Evolutionary conservation across 179 eudicot species (phyloP).

Genomic region (Beta macrorhiza): DNA sequence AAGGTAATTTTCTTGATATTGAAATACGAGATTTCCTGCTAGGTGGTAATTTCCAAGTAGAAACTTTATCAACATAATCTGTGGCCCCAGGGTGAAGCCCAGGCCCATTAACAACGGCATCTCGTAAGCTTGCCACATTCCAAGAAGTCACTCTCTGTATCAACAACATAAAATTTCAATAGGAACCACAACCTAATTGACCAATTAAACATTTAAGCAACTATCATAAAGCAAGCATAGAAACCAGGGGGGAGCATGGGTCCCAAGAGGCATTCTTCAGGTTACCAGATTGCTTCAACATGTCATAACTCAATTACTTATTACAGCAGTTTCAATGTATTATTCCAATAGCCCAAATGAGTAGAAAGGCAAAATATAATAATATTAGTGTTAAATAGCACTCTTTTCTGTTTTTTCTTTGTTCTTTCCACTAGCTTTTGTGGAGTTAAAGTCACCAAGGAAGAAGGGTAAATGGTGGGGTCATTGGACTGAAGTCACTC

Average conservation of each 20-base stretch:
- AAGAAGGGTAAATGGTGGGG: too few species aligned
- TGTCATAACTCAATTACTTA: too few species aligned
- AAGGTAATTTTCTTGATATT: constrained; percentile 74
- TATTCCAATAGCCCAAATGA: too few species aligned
- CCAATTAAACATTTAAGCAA: not conserved
- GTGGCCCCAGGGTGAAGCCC: constrained; percentile 93
- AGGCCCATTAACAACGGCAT: constrained; percentile 83
- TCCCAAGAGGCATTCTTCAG: not conserved
- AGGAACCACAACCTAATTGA: not conserved
- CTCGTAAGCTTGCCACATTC: constrained; percentile 68
- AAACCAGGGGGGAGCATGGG: not conserved
- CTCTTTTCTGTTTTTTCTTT: too few species aligned
- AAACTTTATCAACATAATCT: constrained; percentile 62
- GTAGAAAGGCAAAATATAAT: too few species aligned
- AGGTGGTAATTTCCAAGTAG: constrained; percentile 44
- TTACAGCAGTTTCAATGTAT: too few species aligned
- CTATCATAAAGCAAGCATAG: not conserved
- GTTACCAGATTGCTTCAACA: not conserved
- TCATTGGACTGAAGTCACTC: too few species aligned
- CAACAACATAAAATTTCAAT: constrained; percentile 12
- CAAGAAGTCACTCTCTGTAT: constrained; percentile 88
- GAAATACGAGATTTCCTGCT: constrained; percentile 64
- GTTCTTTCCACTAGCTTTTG: too few species aligned
- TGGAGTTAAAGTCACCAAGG: too few species aligned
- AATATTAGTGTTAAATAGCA: too few species aligned